Evolutionary conservation across 2,329 filamentous ascomycete genomes (phyloP).

Genomic region (Paradendryphiella salina): DNA sequence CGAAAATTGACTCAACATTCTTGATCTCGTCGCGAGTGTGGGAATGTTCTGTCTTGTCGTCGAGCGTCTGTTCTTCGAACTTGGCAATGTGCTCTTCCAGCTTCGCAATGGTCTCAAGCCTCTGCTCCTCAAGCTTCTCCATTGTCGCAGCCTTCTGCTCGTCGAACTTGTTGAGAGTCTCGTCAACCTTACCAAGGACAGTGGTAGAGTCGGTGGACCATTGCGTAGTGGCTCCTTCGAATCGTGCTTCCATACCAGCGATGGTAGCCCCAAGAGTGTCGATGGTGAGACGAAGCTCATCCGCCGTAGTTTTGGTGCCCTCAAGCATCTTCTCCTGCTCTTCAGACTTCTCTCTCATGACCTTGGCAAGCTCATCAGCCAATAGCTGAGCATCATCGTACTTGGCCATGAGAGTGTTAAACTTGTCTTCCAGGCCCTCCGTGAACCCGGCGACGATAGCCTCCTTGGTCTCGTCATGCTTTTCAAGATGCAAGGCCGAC

Average conservation of each 20-base stretch:
- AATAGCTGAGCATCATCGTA: constrained; percentile 82
- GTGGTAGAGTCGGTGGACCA: constrained; percentile 86
- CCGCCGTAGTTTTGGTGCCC: constrained; percentile 76
- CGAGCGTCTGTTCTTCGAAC: constrained; percentile 74
- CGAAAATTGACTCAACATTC: constrained; percentile 72
- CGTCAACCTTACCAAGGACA: constrained; percentile 80
- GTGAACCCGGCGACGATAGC: constrained; percentile 59
- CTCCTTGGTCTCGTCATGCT: constrained; percentile 63
- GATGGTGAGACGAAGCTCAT: constrained; percentile 84
- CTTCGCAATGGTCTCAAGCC: constrained; percentile 66
- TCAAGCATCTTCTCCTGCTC: constrained; percentile 74
- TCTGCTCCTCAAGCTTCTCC: constrained; percentile 59
- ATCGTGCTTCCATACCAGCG: constrained; percentile 57
- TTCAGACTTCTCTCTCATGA: constrained; percentile 72
- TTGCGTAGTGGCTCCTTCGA: constrained; percentile 82
- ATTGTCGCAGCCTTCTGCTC: constrained; percentile 77
- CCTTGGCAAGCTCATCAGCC: constrained; percentile 72
- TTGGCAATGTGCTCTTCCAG: constrained; percentile 71
- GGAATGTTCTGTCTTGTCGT: constrained; percentile 77
- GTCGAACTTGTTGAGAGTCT: constrained; percentile 74
- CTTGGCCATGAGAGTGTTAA: constrained; percentile 79
- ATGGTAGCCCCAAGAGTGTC: constrained; percentile 76
- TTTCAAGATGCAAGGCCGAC: constrained; percentile 58
- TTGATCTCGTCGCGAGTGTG: constrained; percentile 80
- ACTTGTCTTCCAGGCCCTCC: constrained; percentile 71